These are phyloP conservation scores for Saccharomycopsis vini DNA, from an alignment of 805 yeast genomes.

Conservation along the genomic window DNA sequence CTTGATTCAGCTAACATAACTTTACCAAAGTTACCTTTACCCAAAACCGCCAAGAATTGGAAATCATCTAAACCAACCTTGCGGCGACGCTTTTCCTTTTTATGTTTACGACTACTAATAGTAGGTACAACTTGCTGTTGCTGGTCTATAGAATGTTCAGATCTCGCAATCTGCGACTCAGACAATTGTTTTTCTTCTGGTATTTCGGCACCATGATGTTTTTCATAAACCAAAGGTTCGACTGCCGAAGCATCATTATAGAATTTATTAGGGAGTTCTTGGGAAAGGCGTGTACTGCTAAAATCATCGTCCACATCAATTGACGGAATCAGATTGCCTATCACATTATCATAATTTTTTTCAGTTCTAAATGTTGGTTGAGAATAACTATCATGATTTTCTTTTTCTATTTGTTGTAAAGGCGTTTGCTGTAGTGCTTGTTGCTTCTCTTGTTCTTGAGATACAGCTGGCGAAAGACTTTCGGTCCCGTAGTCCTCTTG, in stretches of 20 bases:
- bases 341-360: too few species aligned
- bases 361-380: too few species aligned
- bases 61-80: slow-evolving; percentile 92
- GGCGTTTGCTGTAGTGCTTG: too few species aligned
- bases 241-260: slow-evolving; percentile 1
- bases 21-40: slow-evolving; percentile 98
- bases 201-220: slow-evolving; percentile 5
- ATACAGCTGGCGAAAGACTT: too few species aligned
- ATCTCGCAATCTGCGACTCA: too few species aligned
- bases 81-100: slow-evolving; percentile 35
- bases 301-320: too few species aligned
- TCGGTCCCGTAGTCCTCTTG: not conserved
- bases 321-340: too few species aligned
- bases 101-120: slow-evolving; percentile 13
- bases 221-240: slow-evolving; percentile 14
- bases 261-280: not conserved
- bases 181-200: too few species aligned
- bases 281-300: not conserved
- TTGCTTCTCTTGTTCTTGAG: too few species aligned
- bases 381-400: too few species aligned
- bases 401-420: too few species aligned
- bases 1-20: slow-evolving; percentile 95
- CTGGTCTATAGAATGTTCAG: too few species aligned
- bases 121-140: slow-evolving; percentile 7
- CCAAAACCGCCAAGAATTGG: slow-evolving; percentile 86